These are phyloP conservation scores for Drechslerella coelobrocha DNA, from an alignment of 2,329 filamentous ascomycete species.

Conservation along the genomic window DNA sequence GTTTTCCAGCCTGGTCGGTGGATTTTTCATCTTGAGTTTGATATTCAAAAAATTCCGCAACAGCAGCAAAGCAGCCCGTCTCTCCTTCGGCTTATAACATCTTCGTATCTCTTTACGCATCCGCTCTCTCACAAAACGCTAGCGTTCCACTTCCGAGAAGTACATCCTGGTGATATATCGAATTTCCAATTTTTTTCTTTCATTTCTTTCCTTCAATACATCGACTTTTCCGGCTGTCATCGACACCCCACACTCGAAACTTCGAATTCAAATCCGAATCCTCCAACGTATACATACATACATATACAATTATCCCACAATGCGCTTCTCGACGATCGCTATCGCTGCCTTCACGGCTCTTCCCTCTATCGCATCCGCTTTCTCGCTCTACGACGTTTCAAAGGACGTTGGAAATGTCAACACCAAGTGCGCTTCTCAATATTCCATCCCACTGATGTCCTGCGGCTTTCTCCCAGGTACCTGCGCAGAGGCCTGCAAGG, in stretches of 20 bases:
- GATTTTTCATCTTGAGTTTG: conserved; percentile 34
- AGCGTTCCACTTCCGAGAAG: conserved; percentile 41
- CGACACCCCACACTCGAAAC: neutral
- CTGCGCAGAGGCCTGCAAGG: conserved; percentile 33
- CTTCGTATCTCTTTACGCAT: conserved; percentile 4
- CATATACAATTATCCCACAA: conserved; percentile 15
- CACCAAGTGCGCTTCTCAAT: conserved; percentile 40
- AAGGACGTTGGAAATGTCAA: conserved; percentile 34
- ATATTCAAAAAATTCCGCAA: conserved; percentile 41
- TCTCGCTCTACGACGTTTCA: conserved; percentile 33
- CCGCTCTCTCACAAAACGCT: conserved; percentile 22
- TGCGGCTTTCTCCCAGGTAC: conserved; percentile 31
- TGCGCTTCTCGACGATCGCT: conserved; percentile 41
- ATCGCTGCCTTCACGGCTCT: conserved; percentile 35
- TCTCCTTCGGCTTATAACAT: neutral
- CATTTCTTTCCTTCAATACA: conserved; percentile 18
- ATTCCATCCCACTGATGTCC: conserved; percentile 47
- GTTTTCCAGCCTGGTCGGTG: conserved; percentile 5
- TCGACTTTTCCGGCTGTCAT: conserved; percentile 1
- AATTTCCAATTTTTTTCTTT: conserved; percentile 7
- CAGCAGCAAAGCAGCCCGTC: conserved; percentile 27
- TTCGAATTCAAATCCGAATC: neutral
- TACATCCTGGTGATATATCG: conserved; percentile 47
- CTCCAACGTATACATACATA: conserved; percentile 3
- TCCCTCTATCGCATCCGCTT: conserved; percentile 36